phyloP scores from a whole-genome alignment of 495 filamentous ascomycete species.

The Xylaria curta region DNA sequence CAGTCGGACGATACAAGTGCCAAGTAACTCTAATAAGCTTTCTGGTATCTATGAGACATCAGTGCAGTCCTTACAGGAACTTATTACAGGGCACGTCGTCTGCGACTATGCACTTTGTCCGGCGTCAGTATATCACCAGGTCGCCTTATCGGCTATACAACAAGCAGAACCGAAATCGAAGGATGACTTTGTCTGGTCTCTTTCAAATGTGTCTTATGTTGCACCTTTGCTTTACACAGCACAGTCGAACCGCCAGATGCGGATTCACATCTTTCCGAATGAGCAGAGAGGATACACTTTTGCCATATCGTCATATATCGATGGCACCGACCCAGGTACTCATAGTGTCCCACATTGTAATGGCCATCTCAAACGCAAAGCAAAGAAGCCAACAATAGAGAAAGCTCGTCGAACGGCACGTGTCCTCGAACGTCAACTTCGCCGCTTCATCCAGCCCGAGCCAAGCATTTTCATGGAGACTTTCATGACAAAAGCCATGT shows the following conservation, averaged over 20 bases:
- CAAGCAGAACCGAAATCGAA: conserved; percentile 19
- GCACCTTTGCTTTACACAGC: conserved; percentile 18
- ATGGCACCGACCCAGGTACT: neutral
- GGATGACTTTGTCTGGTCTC: conserved; percentile 16
- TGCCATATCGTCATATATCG: neutral
- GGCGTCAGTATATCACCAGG: conserved; percentile 25
- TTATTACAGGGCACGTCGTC: conserved; percentile 20
- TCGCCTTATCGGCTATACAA: conserved; percentile 16
- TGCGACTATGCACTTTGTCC: conserved; percentile 24
- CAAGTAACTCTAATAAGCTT: neutral
- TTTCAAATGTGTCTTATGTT: conserved; percentile 20
- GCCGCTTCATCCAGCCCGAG: conserved; percentile 10
- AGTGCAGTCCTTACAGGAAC: conserved; percentile 16
- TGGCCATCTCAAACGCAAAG: conserved; percentile 4
- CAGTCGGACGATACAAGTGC: neutral
- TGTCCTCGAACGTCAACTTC: conserved; percentile 11
- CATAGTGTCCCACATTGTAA: neutral
- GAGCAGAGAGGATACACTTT: conserved; percentile 1
- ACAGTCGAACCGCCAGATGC: conserved; percentile 2
- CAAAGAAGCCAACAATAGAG: neutral
- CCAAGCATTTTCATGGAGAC: conserved; percentile 15
- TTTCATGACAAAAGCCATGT: conserved; percentile 21
- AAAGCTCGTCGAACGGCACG: neutral
- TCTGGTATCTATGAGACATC: conserved; percentile 9
- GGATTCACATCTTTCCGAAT: neutral